Evolutionary conservation across 1,284 basidiomycete species (phyloP), one percentile per base, ranked within the genome.

Genomic region (Erythrobasidium hasegawianum): DNA sequence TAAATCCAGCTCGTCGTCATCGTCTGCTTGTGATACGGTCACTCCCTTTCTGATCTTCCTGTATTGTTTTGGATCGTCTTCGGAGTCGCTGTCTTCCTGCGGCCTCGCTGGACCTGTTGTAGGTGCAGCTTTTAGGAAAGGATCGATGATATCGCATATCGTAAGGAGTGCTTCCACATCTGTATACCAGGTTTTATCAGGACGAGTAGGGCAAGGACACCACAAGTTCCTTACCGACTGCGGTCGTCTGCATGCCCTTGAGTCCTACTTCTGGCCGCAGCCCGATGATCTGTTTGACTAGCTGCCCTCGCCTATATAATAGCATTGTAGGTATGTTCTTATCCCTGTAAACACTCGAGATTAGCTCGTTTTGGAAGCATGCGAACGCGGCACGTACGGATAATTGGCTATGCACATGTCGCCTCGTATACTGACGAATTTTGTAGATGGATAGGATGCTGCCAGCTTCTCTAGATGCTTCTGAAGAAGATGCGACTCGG

Each of bases 381-480:
- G n/a, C n/a, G 18, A 33, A 33, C 33, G 33, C 33, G 33, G n/a
- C 8, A 55, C 59, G 9, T 24, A 58, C 18, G 95, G 95, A 57
- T 97, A 88, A 78, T 97, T 89, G 24, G 90, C 87, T 72, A 98
- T 97, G 80, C 95, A 97, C 78, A 95, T 90, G 79, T 90, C 86
- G 33, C 93, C 93, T 1, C 95, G 86, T 72, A 98, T 97, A 40
- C 89, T 91, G 69, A 97, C 89, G 74, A 98, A 97, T 78, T 97
- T 97, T 9, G 93, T 91, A 26, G 87, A 85, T 2, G 93, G 90
- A 77, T 97, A 88, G 60, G 86, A 85, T 27, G 82, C 81, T 0
- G 95, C 92, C 1, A 97, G 81, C 0, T 81, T 82, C 16, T 83
- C 81, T 38, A 98, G 79, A 61, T 93, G 87, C 38, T 83, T 80